Base-by-base conservation (phyloP, 2,329 filamentous ascomycete species). In the Pleomassaria siparia region DNA sequence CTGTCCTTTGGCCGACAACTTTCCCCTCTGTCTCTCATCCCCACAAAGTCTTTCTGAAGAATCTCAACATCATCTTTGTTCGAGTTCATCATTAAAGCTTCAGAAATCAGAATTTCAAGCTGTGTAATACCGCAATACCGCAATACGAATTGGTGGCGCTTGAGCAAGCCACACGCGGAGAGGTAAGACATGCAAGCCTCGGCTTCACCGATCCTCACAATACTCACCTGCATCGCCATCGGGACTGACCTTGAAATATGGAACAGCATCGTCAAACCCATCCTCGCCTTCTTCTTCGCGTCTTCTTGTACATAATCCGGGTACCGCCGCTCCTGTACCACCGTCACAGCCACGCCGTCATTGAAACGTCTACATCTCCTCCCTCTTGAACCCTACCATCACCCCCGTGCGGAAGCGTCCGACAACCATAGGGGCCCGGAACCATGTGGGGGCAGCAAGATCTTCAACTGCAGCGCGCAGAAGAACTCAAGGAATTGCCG, bases 401-500 rank as follows among this genome's bases (percentile, higher is more conserved):
- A 21, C n/a, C n/a, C 13, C 35, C 4, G 26, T 5, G 11, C 22
- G 25, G 35, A 37, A 37, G 20, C 21, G 35, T 10, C 5, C 8
- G 20, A 37, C n/a, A 13, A 32, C 20, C 5, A 18, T n/a, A 25
- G 48, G 28, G 4, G 33, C 44, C 36, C 20, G 40, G 24, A 40
- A 52, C 30, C 36, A 71, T 72, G 68, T 70, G 69, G 33, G 61
- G 62, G 32, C 39, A 49, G 8, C 36, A 46, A 46, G 64, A 67
- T 42, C 50, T 58, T 24, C 64, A 67, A 50, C 36, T 67, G 13
- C 55, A 66, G 54, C 61, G 62, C 43, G 69, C 67, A 7, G 47
- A 45, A 11, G 81, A 85, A 66, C 73, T 89, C 47, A 73, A 78
- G 43, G 67, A 74, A 47, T 79, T 82, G 13, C 89, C 90, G 40